phyloP scores from a whole-genome alignment of 495 filamentous ascomycete species.

The Usnea hakonensis region DNA sequence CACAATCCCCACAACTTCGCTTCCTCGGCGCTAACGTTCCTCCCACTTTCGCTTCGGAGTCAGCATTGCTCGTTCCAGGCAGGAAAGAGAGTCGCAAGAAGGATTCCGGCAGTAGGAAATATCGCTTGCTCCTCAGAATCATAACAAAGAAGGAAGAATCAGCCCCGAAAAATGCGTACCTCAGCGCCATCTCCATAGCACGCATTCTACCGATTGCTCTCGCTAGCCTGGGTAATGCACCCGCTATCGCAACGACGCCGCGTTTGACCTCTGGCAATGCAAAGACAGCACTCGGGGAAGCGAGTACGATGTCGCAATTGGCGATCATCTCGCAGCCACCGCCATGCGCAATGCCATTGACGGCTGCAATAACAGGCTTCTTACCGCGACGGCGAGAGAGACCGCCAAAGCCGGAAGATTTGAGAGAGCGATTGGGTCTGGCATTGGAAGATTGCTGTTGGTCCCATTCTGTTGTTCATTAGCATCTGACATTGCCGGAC shows the following conservation, averaged over 20 bases:
- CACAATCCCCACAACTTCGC: conserved; percentile 64
- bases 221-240: conserved; percentile 64
- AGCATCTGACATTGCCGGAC: neutral
- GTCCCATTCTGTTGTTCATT: conserved; percentile 17
- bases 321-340: conserved; percentile 67
- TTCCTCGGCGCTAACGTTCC: conserved; percentile 48
- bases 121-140: too few species aligned
- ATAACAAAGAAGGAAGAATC: too few species aligned
- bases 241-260: conserved; percentile 63
- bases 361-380: conserved; percentile 61
- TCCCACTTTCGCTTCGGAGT: too few species aligned
- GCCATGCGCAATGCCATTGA: conserved; percentile 68
- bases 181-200: conserved; percentile 63
- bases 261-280: conserved; percentile 60
- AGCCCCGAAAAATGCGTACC: too few species aligned
- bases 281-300: conserved; percentile 47
- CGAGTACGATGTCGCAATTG: conserved; percentile 64
- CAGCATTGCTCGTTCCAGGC: too few species aligned
- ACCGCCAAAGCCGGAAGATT: conserved; percentile 28
- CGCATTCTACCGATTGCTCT: conserved; percentile 58
- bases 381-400: conserved; percentile 25
- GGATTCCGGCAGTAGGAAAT: too few species aligned
- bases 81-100: too few species aligned
- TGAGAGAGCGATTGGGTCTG: conserved; percentile 11
- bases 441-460: neutral